Base-by-base conservation (phyloP, 2,329 filamentous ascomycete genomes). In the Leptographium procerum region DNA sequence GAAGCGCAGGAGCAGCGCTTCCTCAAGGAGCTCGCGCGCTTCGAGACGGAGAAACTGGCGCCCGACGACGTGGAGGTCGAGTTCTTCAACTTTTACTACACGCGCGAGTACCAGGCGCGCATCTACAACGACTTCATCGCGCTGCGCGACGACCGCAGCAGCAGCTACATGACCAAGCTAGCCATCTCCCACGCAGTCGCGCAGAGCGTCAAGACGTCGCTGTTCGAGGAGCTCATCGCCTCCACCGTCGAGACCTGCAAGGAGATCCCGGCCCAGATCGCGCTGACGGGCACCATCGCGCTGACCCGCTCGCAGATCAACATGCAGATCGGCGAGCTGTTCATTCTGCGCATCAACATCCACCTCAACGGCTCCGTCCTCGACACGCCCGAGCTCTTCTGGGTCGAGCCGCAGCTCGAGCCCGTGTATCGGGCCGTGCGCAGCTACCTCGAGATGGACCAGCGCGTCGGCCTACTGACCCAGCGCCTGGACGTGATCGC, bases 51-150 rank as follows among this genome's bases (percentile, higher is more conserved):
- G 69, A 96, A 96, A 71, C 80, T 97, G 54, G 85, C 85, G 29
- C 83, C 87, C 13, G 91, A 95, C 68, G 90, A 96, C 65, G 86
- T 96, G 33, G 92, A 99, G 74, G 89, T 91, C 52, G 94, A 99
- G 72, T 90, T 92, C 68, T 99, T 99, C 79, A 99, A 99, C 71
- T 99, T 97, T 72, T 99, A 99, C 77, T 97, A 99, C 75, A 97
- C 94, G 3, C 83, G 88, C 66, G 92, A 97, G 69, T 99, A 99
- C 70, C 95, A 99, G 73, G 90, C 94, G 26, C 87, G 94, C 56
- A 99, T 99, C 71, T 99, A 99, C 80, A 99, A 99, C 72, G 94
- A 99, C 73, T 99, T 99, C 67, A 99, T 99, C 72, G 94, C 89
- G 2, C 74, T 99, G 61, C 82, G 91, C 54, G 92, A 97, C 67